phyloP scores from a whole-genome alignment of 108 stramenopile genomes.

The Cyclotella atomus region DNA sequence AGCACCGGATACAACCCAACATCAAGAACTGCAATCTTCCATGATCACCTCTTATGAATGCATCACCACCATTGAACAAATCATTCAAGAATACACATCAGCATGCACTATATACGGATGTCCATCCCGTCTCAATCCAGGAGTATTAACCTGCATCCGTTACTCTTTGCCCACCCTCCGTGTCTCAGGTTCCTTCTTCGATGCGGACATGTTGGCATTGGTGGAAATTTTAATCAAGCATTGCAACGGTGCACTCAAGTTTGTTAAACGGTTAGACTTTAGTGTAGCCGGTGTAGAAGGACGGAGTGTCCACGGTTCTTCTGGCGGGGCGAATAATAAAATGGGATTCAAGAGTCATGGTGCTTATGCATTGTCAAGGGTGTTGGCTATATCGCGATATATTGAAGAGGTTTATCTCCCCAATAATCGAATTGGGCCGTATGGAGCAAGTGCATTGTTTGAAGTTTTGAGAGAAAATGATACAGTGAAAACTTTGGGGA shows the following conservation, averaged over 20 bases:
- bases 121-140: conserved; percentile 58
- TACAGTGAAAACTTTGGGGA: conserved; percentile 45
- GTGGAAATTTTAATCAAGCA: conserved; percentile 69
- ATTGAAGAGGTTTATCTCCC: conserved; percentile 69
- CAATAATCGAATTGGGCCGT: conserved; percentile 78
- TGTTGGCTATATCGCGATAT: conserved; percentile 55
- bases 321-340: conserved; percentile 7
- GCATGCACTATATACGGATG: conserved; percentile 70
- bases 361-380: conserved; percentile 72
- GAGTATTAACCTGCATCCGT: conserved; percentile 70
- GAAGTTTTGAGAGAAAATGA: conserved; percentile 60
- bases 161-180: conserved; percentile 70
- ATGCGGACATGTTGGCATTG: conserved; percentile 84
- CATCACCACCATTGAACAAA: conserved; percentile 48
- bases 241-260: conserved; percentile 62
- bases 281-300: conserved; percentile 59
- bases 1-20: neutral
- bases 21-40: neutral
- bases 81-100: conserved; percentile 68
- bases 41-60: neutral
- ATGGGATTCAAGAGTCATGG: conserved; percentile 77
- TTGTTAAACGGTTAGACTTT: conserved; percentile 74
- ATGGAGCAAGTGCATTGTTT: conserved; percentile 77
- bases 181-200: conserved; percentile 72
- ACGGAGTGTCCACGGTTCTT: neutral